Evolutionary conservation across 768 basidiomycete species (phyloP), one percentile per base, ranked within the genome.

Genomic region (Boletus fagicola): DNA sequence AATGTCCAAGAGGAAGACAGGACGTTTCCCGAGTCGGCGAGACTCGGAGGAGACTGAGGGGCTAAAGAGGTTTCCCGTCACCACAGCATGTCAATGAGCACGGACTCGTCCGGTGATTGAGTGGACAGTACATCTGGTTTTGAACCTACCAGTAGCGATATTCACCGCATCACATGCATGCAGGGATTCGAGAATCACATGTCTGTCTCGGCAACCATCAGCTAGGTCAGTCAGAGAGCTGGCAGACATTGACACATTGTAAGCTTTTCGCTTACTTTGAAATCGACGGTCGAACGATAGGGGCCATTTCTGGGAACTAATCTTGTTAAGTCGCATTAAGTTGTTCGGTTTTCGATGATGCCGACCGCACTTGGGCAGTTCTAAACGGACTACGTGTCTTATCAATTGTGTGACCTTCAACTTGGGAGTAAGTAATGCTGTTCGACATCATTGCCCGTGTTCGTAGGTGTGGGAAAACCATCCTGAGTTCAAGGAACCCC

Each of bases 21-120:
- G 22, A 13, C 20, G 20, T n/a, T 40, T 30, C 12, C 52, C 7
- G 47, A 38, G 48, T 58, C 67, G 68, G 68, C 38, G 35, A n/a
- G 31, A 58, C 38, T 54, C 67, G 68, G 65, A 62, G 46, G 24
- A 20, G 48, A 13, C 33, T 30, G 13, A 44, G 30, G 28, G 42
- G 45, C 35, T 18, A 12, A 33, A 20, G 26, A 44, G 15, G 11
- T 0, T 22, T 35, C 24, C 31, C 18, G 31, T 39, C 30, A 39
- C 42, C 43, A 59, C 33, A 39, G 51, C 47, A 28, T 26, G 26
- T 26, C 26, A 26, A 26, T 45, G 4, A 28, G 51, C 30, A 15
- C 30, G 18, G 15, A 18, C 22, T 26, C 28, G 5, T 24, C 13
- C 30, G 30, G 57, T 39, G 43, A 49, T 48, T 10, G 10, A 16